Evolutionary conservation across 2,329 filamentous ascomycete species (phyloP).

Genomic region (Fusarium citri): DNA sequence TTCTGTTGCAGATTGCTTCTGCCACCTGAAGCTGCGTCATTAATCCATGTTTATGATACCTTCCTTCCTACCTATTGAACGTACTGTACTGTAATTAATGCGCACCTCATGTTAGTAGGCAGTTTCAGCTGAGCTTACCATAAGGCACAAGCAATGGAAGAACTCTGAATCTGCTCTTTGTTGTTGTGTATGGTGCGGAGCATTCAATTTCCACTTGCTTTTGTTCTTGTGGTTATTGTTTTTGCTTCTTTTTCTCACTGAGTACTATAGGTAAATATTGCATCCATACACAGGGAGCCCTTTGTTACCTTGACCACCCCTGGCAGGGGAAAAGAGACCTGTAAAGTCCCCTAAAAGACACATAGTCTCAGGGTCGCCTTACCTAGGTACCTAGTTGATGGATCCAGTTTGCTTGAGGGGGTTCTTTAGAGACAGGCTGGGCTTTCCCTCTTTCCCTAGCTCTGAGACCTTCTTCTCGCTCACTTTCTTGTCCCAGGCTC

Average conservation of each 20-base stretch:
- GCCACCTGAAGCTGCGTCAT: constrained; percentile 20
- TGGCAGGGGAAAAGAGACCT: neutral
- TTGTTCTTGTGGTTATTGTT: constrained; percentile 11
- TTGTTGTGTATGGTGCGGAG: neutral
- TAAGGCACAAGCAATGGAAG: neutral
- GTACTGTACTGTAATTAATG: neutral
- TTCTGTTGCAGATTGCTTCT: neutral
- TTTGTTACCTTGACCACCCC: constrained; percentile 14
- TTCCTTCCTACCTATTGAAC: neutral
- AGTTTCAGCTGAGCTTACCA: neutral
- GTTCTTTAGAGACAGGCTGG: constrained; percentile 4
- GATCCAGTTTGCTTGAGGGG: constrained; percentile 6
- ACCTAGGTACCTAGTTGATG: too few relatives aligned
- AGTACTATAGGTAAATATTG: constrained; percentile 4
- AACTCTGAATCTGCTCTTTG: constrained; percentile 2
- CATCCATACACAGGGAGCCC: constrained; percentile 8
- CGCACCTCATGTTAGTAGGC: neutral
- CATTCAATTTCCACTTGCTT: constrained; percentile 19
- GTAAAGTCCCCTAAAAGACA: constrained; percentile 21
- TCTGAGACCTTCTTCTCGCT: constrained; percentile 26
- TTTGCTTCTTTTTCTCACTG: constrained; percentile 19
- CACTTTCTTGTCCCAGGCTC: constrained; percentile 4
- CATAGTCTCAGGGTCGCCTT: neutral
- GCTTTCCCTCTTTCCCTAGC: constrained; percentile 31
- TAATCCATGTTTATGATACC: neutral